Base-by-base conservation (phyloP, 2,329 filamentous ascomycete genomes). In the Nemania diffusa region DNA sequence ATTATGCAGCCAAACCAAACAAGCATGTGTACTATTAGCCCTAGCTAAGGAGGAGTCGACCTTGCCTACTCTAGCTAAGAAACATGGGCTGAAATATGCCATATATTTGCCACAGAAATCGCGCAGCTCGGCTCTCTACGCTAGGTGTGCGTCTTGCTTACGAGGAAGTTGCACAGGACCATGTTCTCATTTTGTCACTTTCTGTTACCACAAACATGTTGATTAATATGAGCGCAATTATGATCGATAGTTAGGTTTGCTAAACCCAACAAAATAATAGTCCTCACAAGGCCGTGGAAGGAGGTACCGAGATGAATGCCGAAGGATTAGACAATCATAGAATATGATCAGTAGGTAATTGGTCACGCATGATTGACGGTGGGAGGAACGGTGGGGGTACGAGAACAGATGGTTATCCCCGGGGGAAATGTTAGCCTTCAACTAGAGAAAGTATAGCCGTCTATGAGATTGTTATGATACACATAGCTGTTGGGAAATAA, bases 1-100 rank as follows among this genome's bases (percentile, higher is more conserved):
- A 6, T 5, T 37, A 51, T 62, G 59, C 59, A 62, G 40, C 50
- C 48, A 27, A 55, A 53, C 26, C n/a, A 34, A 55, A 55, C 22
- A 24, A 60, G 58, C 11, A 59, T 27, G 9, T 20, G 51, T 52
- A 20, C 32, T 15, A 51, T 26, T 24, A 8, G n/a, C 13, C 50
- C 7, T 5, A 13, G 9, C 46, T 52, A 8, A 44, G 15, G 22
- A 32, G 46, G 17, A n/a, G 24, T 52, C 34, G 32, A 29, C 17
- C 32, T 34, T 60, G 34, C 46, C 34, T 24, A n/a, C 5, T 53
- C 20, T 24, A 24, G 11, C 46, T 13, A 24, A 55, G 24, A 26
- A 53, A 34, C n/a, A 4, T 8, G 50, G 27, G 58, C 34, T n/a
- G 48, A 34, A 17, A 52, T 32, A 15, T 26, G 11, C 3, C 8